Conservation (phyloP, 768 basidiomycete species). For the Obba rivulosa region DNA sequence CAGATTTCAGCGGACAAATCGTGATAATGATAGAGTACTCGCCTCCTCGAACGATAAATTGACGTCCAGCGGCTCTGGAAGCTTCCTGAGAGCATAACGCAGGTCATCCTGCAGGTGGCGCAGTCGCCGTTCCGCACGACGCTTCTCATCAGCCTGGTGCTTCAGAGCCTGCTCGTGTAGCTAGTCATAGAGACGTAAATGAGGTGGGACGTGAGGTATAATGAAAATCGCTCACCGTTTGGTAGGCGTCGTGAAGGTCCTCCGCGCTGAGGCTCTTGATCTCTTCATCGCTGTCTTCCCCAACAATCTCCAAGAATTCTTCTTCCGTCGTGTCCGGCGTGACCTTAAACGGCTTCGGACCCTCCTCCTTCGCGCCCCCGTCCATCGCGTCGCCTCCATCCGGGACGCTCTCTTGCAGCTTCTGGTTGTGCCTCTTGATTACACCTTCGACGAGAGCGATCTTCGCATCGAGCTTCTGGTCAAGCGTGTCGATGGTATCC, state of each 20-base stretch:
- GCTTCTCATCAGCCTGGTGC: conserved; percentile 80
- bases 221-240: conserved; percentile 39
- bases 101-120: conserved; percentile 93
- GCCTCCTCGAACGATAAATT: conserved; percentile 77
- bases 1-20: conserved; percentile 1
- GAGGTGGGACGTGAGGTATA: background rate
- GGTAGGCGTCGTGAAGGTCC: conserved; percentile 55
- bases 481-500: conserved; percentile 85
- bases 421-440: conserved; percentile 45
- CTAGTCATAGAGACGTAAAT: conserved; percentile 33
- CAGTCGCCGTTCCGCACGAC: conserved; percentile 77
- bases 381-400: conserved; percentile 26
- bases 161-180: conserved; percentile 65
- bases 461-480: conserved; percentile 79
- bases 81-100: conserved; percentile 90
- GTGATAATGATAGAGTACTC: conserved; percentile 19
- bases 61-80: conserved; percentile 77
- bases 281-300: conserved; percentile 49
- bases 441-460: conserved; percentile 62
- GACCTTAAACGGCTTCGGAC: conserved; percentile 35
- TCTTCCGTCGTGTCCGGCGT: conserved; percentile 57
- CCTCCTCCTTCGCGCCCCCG: conserved; percentile 25
- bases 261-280: conserved; percentile 41
- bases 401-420: conserved; percentile 23
- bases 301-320: conserved; percentile 55